phyloP scores from a whole-genome alignment of 148 eudicot genomes.

The Polygonum aviculare region DNA sequence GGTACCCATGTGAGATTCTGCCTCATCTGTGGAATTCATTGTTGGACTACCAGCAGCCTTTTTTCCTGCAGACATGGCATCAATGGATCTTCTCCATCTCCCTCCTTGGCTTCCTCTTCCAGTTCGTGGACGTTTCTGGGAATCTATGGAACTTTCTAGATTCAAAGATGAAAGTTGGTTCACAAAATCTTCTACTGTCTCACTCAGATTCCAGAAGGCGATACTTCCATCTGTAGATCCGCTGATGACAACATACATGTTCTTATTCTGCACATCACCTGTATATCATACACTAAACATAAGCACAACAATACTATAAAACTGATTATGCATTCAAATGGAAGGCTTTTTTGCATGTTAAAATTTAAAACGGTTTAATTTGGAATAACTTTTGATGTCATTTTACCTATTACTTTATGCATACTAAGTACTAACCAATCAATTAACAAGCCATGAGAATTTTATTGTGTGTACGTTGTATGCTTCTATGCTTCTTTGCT shows the following conservation, averaged over 20 bases:
- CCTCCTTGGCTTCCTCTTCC: conserved; percentile 99
- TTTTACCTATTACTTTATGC: background rate
- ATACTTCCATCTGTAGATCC: conserved; percentile 97
- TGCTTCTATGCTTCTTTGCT: no score
- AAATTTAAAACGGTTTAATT: background rate
- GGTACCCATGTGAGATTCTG: conserved; percentile 12
- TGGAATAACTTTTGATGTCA: background rate
- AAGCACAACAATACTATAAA: background rate
- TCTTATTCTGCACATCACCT: conserved; percentile 42
- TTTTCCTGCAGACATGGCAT: conserved; percentile 14
- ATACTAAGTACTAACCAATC: background rate
- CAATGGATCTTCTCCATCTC: conserved; percentile 74
- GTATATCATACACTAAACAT: conserved; percentile 15
- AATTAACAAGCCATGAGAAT: background rate
- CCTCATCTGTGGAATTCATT: conserved; percentile 11
- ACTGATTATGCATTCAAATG: background rate
- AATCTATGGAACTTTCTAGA: conserved; percentile 42
- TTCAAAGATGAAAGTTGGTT: conserved; percentile 42
- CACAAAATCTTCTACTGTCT: conserved; percentile 48
- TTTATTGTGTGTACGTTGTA: no score
- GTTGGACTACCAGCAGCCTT: conserved; percentile 14
- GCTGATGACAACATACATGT: conserved; percentile 52
- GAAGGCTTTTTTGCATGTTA: background rate
- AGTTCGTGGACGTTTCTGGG: conserved; percentile 89
- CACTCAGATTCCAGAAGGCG: conserved; percentile 88